These are phyloP conservation scores for Rhododendron molle DNA, from an alignment of 148 eudicot genomes.

Conservation along the genomic window DNA sequence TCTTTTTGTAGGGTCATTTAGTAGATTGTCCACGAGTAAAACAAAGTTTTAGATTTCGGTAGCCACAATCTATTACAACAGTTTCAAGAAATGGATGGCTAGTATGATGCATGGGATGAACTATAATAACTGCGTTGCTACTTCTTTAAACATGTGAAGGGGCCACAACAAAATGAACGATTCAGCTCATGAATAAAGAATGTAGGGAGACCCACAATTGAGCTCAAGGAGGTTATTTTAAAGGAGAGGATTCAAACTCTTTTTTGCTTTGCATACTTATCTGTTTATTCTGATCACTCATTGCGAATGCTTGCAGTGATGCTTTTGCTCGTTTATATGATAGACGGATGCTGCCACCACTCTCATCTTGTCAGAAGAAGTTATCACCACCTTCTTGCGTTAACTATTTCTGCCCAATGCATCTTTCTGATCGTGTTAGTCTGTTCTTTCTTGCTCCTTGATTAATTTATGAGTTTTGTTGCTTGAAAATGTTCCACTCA, in stretches of 20 bases:
- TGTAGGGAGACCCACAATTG: neutral
- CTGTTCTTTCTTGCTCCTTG: neutral
- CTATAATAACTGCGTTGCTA: neutral
- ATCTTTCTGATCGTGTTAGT: conserved; percentile 88
- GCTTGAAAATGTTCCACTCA: neutral
- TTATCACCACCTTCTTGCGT: conserved; percentile 81
- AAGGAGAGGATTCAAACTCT: neutral
- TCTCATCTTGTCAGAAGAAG: conserved; percentile 72
- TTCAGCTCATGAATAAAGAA: neutral
- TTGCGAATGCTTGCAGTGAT: conserved; percentile 58
- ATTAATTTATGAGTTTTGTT: neutral
- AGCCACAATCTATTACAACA: neutral
- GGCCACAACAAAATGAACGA: neutral
- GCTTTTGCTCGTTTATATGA: conserved; percentile 96
- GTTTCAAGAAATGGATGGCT: neutral
- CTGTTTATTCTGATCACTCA: conserved; percentile 16
- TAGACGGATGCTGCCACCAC: conserved; percentile 95
- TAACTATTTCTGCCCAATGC: conserved; percentile 88
- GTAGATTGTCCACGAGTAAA: neutral
- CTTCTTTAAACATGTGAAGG: neutral
- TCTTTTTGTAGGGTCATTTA: neutral
- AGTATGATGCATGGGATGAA: neutral
- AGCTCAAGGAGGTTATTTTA: neutral
- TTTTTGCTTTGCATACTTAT: neutral
- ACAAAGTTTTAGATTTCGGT: neutral